These are phyloP conservation scores for Aspergillus sp. DNA, from an alignment of 2,329 filamentous ascomycete genomes.

Conservation along the genomic window DNA sequence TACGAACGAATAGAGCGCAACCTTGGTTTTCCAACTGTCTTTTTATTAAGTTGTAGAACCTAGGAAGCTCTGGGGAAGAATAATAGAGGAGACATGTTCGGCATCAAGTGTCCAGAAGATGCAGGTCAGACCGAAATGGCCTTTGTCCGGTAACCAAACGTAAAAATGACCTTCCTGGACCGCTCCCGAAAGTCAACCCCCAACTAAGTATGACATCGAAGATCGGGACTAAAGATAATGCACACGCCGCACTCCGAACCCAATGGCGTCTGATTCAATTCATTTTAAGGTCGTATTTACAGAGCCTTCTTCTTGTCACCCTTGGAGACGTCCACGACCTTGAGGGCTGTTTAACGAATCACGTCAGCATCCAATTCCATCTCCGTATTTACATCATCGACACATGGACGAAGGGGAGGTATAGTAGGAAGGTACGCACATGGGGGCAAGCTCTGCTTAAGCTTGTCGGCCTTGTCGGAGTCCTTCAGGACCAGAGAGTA, in stretches of 20 bases:
- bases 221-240: conserved; percentile 18
- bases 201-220: conserved; percentile 10
- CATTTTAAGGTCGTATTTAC: conserved; percentile 28
- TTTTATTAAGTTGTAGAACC: conserved; percentile 30
- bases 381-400: not conserved
- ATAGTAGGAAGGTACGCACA: conserved; percentile 56
- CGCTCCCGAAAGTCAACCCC: conserved; percentile 25
- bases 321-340: conserved; percentile 41
- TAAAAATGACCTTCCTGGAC: conserved; percentile 15
- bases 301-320: conserved; percentile 40
- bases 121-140: conserved; percentile 22
- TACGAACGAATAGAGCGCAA: not conserved
- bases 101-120: conserved; percentile 21
- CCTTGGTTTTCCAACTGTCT: conserved; percentile 32
- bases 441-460: conserved; percentile 97
- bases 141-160: conserved; percentile 17
- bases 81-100: conserved; percentile 8
- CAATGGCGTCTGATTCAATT: conserved; percentile 16
- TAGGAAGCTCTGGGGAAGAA: conserved; percentile 24
- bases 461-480: conserved; percentile 98
- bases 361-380: conserved; percentile 13
- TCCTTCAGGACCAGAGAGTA: conserved; percentile 99
- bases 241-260: conserved; percentile 19
- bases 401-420: not conserved
- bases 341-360: conserved; percentile 29